Evolutionary conservation across 306 rosid genomes (phyloP), one percentile per base, ranked within the genome.

Genomic region (Inga laurina): DNA sequence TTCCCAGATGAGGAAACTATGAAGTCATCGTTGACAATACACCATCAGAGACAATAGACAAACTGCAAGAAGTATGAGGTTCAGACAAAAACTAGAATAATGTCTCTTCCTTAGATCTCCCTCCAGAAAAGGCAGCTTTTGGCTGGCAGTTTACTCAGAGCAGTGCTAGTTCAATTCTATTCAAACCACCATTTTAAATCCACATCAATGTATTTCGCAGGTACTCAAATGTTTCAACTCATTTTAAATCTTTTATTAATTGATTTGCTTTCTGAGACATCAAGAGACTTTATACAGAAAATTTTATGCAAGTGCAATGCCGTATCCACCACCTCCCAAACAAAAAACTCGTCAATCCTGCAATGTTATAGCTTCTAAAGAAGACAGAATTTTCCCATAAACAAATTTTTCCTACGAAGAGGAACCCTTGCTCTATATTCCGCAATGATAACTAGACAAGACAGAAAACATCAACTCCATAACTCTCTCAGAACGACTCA

Each of bases 31-130:
- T 22, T 43, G 59, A 65, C 22, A 71, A 46, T 6, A 72, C 39
- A 39, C 39, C 59, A 46, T 48, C 48, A 66, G 64, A 59, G 43
- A 35, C 43, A 81, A 72, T 56, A 79, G 43, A 16, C 43, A 48
- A 52, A 34, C 65, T 54, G 46, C 62, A 13, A 77, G 22, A 62
- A n/a, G 72, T 35, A 51, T 37, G 64, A 45, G 51, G 64, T 81
- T 76, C 82, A 72, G 7, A 21, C 18, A 32, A 32, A 52, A 81
- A 85, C 57, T 62, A 81, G 32, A 70, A 34, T 41, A 51, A 15
- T 62, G 4, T 22, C 52, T 37, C 80, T 64, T 78, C 48, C 44
- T 57, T 46, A 37, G 48, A 70, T 27, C 74, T 59, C 57, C 62
- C 24, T 32, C 52, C 46, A 46, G 79, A 41, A 73, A 68, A 52